These are phyloP conservation scores for Coniella lustricola DNA, from an alignment of 2,329 filamentous ascomycete species.

Conservation along the genomic window DNA sequence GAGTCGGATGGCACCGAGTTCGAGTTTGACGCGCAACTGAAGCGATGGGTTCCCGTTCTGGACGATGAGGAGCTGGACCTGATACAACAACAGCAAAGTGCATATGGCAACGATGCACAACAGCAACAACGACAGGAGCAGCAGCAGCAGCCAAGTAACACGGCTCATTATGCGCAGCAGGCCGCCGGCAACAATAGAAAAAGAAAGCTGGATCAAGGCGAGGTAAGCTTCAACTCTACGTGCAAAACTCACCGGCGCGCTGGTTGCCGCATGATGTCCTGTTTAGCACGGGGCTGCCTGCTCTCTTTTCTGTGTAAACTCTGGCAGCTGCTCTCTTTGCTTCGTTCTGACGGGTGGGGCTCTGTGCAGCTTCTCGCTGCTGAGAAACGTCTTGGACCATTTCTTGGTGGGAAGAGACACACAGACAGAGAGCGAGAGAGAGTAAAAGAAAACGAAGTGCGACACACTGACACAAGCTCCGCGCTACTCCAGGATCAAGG, in stretches of 20 bases:
- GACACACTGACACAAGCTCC: conserved; percentile 17
- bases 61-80: conserved; percentile 28
- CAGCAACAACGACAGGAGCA: too few species aligned
- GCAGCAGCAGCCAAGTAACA: conserved; percentile 11
- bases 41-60: conserved; percentile 62
- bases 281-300: conserved; percentile 5
- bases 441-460: conserved; percentile 6
- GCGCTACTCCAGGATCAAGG: conserved; percentile 22
- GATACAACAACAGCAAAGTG: conserved; percentile 24
- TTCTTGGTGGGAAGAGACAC: too few species aligned
- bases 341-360: neutral
- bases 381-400: too few species aligned
- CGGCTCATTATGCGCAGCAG: too few species aligned
- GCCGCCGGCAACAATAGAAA: conserved; percentile 29
- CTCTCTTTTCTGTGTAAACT: neutral
- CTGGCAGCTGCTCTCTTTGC: neutral
- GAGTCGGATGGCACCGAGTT: conserved; percentile 73
- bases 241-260: conserved; percentile 19
- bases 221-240: conserved; percentile 39
- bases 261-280: conserved; percentile 13
- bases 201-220: conserved; percentile 36
- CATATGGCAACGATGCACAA: conserved; percentile 20
- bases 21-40: conserved; percentile 66
- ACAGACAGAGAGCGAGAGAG: neutral
- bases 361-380: too few species aligned